Evolutionary conservation across 2,329 filamentous ascomycete species (phyloP).

Genomic region (Dactylonectria macrodidyma): DNA sequence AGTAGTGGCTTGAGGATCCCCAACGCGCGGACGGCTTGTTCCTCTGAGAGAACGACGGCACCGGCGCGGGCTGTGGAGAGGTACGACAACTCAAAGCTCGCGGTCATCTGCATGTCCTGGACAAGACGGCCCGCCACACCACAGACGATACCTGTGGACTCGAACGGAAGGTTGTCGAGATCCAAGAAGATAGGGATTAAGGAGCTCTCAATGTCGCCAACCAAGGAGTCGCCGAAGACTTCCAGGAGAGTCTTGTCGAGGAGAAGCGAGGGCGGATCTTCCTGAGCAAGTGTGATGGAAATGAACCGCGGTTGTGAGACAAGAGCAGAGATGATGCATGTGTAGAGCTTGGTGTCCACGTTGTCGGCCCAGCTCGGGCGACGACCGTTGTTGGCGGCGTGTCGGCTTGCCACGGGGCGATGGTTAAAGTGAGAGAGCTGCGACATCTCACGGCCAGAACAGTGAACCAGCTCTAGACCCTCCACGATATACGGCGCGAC

Average conservation of each 20-base stretch:
- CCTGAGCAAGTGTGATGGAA: conserved; percentile 80
- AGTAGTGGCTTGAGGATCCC: conserved; percentile 74
- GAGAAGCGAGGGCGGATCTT: conserved; percentile 81
- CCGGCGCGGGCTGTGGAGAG: conserved; percentile 90
- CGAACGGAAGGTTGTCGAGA: conserved; percentile 82
- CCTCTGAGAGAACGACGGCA: conserved; percentile 86
- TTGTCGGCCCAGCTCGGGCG: conserved; percentile 68
- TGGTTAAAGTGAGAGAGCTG: conserved; percentile 58
- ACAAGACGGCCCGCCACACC: conserved; percentile 90
- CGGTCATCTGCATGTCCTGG: conserved; percentile 73
- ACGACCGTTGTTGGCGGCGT: conserved; percentile 54
- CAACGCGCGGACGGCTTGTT: conserved; percentile 82
- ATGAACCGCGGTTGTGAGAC: conserved; percentile 77
- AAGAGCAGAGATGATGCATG: conserved; percentile 73
- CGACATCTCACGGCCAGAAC: conserved; percentile 75
- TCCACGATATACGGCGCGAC: conserved; percentile 81
- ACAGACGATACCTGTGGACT: conserved; percentile 95
- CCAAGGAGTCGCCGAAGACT: conserved; percentile 79
- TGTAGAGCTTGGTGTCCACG: conserved; percentile 75
- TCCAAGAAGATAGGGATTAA: conserved; percentile 92
- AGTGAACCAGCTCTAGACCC: conserved; percentile 82
- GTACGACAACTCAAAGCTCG: conserved; percentile 86
- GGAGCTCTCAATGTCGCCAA: conserved; percentile 80
- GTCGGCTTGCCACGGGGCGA: conserved; percentile 54
- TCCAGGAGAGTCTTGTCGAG: conserved; percentile 77